These are phyloP conservation scores for Sequoiadendron giganteum DNA, from an alignment of 75 land plant species.

Conservation along the genomic window DNA sequence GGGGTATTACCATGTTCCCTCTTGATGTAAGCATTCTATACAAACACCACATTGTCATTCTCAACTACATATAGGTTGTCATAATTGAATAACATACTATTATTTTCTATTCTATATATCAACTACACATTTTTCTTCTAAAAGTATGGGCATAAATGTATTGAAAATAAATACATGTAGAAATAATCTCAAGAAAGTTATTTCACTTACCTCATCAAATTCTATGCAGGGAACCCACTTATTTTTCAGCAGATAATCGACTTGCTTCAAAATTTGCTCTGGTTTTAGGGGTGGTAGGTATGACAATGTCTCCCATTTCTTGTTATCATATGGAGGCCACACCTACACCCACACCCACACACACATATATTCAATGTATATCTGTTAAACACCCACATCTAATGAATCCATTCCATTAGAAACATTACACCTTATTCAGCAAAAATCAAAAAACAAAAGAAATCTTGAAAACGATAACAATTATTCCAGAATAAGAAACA, in stretches of 20 bases:
- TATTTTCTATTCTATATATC: no score
- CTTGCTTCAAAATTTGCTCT: constrained; percentile 51
- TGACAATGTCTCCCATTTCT: constrained; percentile 74
- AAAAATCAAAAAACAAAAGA: no score
- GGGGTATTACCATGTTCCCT: constrained; percentile 42
- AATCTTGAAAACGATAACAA: no score
- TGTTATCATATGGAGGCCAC: constrained; percentile 41
- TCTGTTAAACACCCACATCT: no score
- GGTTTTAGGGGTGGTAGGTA: constrained; percentile 50
- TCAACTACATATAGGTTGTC: neutral
- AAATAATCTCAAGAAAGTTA: no score
- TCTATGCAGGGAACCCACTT: constrained; percentile 72
- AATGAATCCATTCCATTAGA: no score
- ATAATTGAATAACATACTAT: neutral
- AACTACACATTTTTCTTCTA: no score
- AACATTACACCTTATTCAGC: no score
- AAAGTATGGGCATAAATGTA: neutral
- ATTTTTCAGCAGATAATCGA: constrained; percentile 48
- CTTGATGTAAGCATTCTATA: constrained; percentile 40
- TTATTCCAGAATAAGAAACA: no score
- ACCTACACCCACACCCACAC: constrained; percentile 22
- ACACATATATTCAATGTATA: neutral
- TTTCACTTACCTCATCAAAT: constrained; percentile 41
- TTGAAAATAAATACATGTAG: neutral
- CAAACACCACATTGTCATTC: neutral